These are phyloP conservation scores for Climacium dendroides DNA, from an alignment of 225 moss, liverwort and hornwort species.

Conservation along the genomic window DNA sequence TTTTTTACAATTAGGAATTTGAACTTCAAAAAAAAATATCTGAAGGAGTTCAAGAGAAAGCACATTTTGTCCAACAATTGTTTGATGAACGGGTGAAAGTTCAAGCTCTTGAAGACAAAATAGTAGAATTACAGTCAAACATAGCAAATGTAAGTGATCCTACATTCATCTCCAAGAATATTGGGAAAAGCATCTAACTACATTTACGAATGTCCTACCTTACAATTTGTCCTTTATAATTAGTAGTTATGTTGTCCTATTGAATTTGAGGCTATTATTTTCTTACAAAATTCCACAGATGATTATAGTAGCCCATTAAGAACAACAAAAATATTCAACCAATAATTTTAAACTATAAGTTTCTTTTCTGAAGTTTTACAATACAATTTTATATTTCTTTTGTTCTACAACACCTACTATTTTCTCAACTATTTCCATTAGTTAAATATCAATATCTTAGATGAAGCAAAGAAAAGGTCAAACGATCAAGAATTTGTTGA, in stretches of 20 bases:
- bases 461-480: background rate
- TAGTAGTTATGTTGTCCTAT: background rate
- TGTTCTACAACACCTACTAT: background rate
- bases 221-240: background rate
- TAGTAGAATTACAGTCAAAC: background rate
- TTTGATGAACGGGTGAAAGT: conserved; percentile 9
- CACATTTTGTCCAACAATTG: background rate
- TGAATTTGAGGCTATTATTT: background rate
- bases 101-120: background rate
- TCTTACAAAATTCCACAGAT: background rate
- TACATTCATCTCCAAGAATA: background rate
- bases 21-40: conserved; percentile 9
- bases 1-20: background rate
- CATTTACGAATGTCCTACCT: no score
- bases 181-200: no score
- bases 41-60: background rate
- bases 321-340: background rate
- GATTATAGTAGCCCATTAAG: accelerated
- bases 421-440: background rate
- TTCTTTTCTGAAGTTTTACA: background rate
- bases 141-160: background rate
- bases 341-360: background rate
- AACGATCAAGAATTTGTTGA: background rate
- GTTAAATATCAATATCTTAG: no score
- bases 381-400: accelerated